Percentiles rank a stretch among this genome's conserved stretches.
phyloP scores from a whole-genome alignment of 805 yeast genomes.

The Pichia scutulata region DNA sequence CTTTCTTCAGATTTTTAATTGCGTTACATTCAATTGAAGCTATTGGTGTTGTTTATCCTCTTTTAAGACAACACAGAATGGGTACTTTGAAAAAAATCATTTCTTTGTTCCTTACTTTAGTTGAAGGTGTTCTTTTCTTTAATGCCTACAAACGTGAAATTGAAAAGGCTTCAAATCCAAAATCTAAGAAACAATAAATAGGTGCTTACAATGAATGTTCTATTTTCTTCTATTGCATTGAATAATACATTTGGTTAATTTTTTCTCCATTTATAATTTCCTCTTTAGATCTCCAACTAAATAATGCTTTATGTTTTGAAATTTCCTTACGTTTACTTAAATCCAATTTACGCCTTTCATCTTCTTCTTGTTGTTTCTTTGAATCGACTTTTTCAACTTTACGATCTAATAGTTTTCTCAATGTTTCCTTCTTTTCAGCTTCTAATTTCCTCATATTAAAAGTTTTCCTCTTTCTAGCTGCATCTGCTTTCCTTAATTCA shows the following conservation, averaged over 20 bases:
- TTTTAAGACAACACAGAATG: conserved; percentile 50
- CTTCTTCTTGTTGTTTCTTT: conserved; percentile 24
- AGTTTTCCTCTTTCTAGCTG: conserved; percentile 81
- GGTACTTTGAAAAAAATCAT: conserved; percentile 39
- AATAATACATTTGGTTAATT: conserved; percentile 14
- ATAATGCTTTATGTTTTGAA: conserved; percentile 38
- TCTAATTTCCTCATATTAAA: conserved; percentile 74
- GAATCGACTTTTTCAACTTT: conserved; percentile 67
- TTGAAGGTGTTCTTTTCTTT: conserved; percentile 56
- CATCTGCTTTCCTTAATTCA: conserved; percentile 74
- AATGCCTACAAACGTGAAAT: conserved; percentile 32
- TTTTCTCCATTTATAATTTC: conserved; percentile 12
- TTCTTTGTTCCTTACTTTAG: conserved; percentile 45
- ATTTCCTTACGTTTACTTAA: conserved; percentile 28
- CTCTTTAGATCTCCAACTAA: conserved; percentile 32
- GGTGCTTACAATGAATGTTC: background rate
- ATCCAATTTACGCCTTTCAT: conserved; percentile 15
- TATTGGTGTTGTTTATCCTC: conserved; percentile 40
- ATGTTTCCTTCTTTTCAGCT: conserved; percentile 88
- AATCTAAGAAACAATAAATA: conserved; percentile 3
- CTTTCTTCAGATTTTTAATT: conserved; percentile 21
- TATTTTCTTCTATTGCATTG: conserved; percentile 10
- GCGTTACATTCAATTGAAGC: conserved; percentile 47
- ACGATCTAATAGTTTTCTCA: conserved; percentile 76
- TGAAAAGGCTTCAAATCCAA: conserved; percentile 13